Evolutionary conservation across 768 basidiomycete species (phyloP).

Genomic region (Dentipellis sp.): DNA sequence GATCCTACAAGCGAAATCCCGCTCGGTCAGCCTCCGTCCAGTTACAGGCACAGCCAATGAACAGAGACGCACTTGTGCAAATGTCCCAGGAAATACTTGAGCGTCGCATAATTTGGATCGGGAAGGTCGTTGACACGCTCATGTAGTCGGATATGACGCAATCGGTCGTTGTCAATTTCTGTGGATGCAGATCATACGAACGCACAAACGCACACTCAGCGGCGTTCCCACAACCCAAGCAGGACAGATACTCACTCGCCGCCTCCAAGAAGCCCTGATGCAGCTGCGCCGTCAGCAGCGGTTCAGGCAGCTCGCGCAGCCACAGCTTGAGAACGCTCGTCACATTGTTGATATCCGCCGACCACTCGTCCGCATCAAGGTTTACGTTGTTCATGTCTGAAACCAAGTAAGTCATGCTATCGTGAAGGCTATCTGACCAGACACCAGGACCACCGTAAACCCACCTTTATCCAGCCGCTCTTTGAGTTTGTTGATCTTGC

Average conservation of each 20-base stretch:
- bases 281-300: conserved; percentile 71
- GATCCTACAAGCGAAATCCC: conserved; percentile 40
- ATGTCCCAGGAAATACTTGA: conserved; percentile 94
- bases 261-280: conserved; percentile 95
- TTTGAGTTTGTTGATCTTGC: conserved; percentile 76
- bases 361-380: conserved; percentile 84
- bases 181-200: conserved; percentile 1
- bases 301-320: conserved; percentile 94
- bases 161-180: conserved; percentile 91
- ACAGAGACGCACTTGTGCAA: conserved; percentile 60
- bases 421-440: not conserved
- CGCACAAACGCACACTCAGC: not conserved
- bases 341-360: conserved; percentile 90
- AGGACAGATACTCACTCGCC: conserved; percentile 54
- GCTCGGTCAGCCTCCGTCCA: not conserved
- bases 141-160: conserved; percentile 92
- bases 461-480: conserved; percentile 79
- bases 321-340: conserved; percentile 93
- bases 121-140: conserved; percentile 97
- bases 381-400: conserved; percentile 82
- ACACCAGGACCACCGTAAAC: conserved; percentile 6
- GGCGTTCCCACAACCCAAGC: not conserved
- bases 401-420: not conserved
- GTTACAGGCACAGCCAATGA: not conserved
- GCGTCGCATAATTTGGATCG: conserved; percentile 96